These are phyloP conservation scores for Rubroboletus pulcherrimus DNA, from an alignment of 768 basidiomycete species.

Conservation along the genomic window DNA sequence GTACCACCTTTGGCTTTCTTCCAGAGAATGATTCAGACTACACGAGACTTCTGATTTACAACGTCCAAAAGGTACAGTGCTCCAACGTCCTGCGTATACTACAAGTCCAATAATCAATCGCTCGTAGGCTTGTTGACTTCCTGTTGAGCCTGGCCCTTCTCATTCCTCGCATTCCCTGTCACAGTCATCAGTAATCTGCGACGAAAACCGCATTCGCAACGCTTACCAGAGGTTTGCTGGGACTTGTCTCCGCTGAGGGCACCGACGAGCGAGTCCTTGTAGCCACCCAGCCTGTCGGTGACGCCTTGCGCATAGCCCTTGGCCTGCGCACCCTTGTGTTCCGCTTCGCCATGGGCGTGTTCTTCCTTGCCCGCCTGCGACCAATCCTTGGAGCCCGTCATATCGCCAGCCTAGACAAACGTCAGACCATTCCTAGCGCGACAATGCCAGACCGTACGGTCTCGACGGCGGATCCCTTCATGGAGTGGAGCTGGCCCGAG, in stretches of 20 bases:
- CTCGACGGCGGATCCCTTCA: slow-evolving; percentile 36
- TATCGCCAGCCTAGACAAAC: slow-evolving; percentile 37
- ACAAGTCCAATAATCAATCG: not conserved
- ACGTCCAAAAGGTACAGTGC: not conserved
- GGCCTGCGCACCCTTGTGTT: slow-evolving; percentile 44
- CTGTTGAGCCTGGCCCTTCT: slow-evolving; percentile 55
- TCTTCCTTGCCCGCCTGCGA: slow-evolving; percentile 45
- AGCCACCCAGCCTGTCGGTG: slow-evolving; percentile 43
- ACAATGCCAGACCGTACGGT: slow-evolving; percentile 18
- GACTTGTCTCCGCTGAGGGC: slow-evolving; percentile 52
- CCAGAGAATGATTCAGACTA: not conserved
- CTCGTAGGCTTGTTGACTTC: slow-evolving; percentile 41
- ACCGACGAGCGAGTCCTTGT: slow-evolving; percentile 52
- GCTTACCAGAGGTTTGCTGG: slow-evolving; percentile 48
- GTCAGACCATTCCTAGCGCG: not conserved
- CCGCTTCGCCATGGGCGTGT: slow-evolving; percentile 45
- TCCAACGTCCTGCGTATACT: not conserved
- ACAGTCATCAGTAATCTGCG: not conserved
- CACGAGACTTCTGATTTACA: not conserved
- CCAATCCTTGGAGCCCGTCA: slow-evolving; percentile 43
- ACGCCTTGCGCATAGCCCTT: slow-evolving; percentile 51
- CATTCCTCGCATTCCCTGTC: slow-evolving; percentile 48
- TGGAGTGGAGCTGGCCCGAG: slow-evolving; percentile 35
- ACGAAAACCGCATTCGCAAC: accelerated
- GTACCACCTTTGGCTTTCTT: not conserved